These are phyloP conservation scores for Ceratocystis variospora DNA, from an alignment of 2,329 filamentous ascomycete genomes.

Conservation along the genomic window DNA sequence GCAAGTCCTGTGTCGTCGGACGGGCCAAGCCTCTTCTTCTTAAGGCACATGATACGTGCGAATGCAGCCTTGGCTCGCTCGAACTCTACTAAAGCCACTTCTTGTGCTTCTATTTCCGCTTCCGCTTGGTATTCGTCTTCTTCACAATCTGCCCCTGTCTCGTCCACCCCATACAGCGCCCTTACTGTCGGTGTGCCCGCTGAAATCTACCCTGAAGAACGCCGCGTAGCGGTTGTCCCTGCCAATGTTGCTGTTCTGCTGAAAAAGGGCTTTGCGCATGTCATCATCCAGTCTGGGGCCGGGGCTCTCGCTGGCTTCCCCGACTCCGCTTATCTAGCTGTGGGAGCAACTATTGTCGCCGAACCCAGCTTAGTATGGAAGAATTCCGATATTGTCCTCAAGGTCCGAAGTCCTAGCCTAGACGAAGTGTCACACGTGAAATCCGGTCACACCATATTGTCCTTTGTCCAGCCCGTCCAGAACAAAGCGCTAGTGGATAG, in stretches of 20 bases:
- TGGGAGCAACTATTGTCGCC: constrained; percentile 65
- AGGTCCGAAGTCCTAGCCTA: constrained; percentile 62
- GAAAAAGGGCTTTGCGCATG: constrained; percentile 69
- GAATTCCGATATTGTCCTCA: constrained; percentile 65
- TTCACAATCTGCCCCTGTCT: constrained; percentile 24
- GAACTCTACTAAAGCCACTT: constrained; percentile 30
- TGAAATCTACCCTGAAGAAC: constrained; percentile 66
- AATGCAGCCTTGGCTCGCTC: neutral
- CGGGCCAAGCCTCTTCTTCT: neutral
- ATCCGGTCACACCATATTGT: constrained; percentile 61
- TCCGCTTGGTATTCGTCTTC: neutral
- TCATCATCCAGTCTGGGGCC: constrained; percentile 71
- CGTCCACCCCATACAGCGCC: constrained; percentile 50
- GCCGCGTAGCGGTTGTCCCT: constrained; percentile 71
- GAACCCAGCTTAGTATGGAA: constrained; percentile 54
- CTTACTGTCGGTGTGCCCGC: constrained; percentile 67
- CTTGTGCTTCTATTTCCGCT: neutral
- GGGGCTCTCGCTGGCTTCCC: constrained; percentile 63
- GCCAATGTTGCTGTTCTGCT: constrained; percentile 68
- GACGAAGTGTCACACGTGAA: constrained; percentile 56
- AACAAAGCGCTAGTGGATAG: constrained; percentile 63
- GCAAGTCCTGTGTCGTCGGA: neutral
- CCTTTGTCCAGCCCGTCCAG: constrained; percentile 69
- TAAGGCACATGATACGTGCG: neutral
- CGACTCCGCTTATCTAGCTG: constrained; percentile 61